These are phyloP conservation scores for Protea cynaroides DNA, from an alignment of 164 flowering plant species.

Conservation along the genomic window DNA sequence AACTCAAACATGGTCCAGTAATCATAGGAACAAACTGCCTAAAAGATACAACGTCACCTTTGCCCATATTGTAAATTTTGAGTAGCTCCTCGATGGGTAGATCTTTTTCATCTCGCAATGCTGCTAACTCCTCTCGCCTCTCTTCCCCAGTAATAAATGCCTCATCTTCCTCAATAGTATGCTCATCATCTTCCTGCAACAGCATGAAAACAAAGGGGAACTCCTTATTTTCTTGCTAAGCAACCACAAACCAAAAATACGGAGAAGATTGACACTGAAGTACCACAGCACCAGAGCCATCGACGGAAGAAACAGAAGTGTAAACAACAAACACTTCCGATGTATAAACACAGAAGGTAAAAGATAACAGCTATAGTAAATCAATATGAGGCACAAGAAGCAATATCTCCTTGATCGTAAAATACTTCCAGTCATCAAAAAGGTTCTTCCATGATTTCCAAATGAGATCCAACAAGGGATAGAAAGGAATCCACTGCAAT, in stretches of 20 bases:
- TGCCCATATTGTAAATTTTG: constrained; percentile 44
- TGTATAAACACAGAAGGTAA: too few species aligned
- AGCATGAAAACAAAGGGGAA: constrained; percentile 15
- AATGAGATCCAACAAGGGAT: too few species aligned
- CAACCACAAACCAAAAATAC: background rate
- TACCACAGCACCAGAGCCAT: background rate
- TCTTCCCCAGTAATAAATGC: constrained; percentile 81
- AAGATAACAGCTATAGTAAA: too few species aligned
- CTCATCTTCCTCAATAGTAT: constrained; percentile 89
- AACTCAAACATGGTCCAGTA: constrained; percentile 6
- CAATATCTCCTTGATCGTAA: too few species aligned
- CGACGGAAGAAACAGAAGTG: background rate
- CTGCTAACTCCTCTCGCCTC: constrained; percentile 79
- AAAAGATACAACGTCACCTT: constrained; percentile 30
- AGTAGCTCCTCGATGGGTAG: constrained; percentile 87
- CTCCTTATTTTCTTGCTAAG: background rate
- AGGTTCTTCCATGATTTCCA: too few species aligned
- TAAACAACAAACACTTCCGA: too few species aligned
- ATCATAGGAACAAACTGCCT: background rate
- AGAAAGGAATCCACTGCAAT: too few species aligned
- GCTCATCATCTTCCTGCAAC: constrained; percentile 95
- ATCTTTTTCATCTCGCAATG: constrained; percentile 73
- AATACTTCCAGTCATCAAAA: too few species aligned
- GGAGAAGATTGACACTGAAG: background rate
- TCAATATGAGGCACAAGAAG: too few species aligned